These are phyloP conservation scores for Blastobotrys attinorum DNA, from an alignment of 805 yeast species.

Conservation along the genomic window DNA sequence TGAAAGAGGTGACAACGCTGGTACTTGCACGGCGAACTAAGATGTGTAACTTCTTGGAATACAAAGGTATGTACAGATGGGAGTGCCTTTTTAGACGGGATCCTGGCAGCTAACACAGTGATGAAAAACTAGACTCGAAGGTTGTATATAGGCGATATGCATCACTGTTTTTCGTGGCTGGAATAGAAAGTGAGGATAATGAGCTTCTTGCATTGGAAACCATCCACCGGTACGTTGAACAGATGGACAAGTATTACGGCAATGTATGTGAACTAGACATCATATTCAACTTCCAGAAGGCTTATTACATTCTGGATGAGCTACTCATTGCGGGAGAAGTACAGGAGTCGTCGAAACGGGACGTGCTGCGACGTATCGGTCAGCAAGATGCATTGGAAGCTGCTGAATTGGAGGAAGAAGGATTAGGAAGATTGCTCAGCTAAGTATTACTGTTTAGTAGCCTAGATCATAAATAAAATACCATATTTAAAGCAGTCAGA, in stretches of 20 bases:
- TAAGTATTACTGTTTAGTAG: neutral
- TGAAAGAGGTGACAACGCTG: conserved; percentile 77
- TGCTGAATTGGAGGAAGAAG: conserved; percentile 53
- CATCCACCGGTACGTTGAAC: conserved; percentile 90
- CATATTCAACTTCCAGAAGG: conserved; percentile 90
- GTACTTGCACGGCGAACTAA: conserved; percentile 80
- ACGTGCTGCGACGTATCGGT: conserved; percentile 64
- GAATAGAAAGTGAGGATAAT: conserved; percentile 75
- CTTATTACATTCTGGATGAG: conserved; percentile 88
- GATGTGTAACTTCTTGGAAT: conserved; percentile 92
- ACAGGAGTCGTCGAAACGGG: conserved; percentile 75
- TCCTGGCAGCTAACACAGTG: neutral
- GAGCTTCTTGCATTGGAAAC: conserved; percentile 80
- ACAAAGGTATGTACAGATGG: conserved; percentile 40
- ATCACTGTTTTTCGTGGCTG: conserved; percentile 81
- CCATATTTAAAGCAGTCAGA: neutral
- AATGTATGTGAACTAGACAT: conserved; percentile 96
- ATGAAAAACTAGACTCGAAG: conserved; percentile 45
- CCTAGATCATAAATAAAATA: neutral
- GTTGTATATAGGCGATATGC: conserved; percentile 91
- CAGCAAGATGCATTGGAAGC: conserved; percentile 85
- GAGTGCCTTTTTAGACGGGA: neutral
- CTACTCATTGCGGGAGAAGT: conserved; percentile 80
- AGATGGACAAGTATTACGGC: conserved; percentile 92
- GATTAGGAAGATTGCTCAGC: conserved; percentile 18